Evolutionary conservation across 1,139 yeast genomes (phyloP).

Genomic region (Candida neerlandica): DNA sequence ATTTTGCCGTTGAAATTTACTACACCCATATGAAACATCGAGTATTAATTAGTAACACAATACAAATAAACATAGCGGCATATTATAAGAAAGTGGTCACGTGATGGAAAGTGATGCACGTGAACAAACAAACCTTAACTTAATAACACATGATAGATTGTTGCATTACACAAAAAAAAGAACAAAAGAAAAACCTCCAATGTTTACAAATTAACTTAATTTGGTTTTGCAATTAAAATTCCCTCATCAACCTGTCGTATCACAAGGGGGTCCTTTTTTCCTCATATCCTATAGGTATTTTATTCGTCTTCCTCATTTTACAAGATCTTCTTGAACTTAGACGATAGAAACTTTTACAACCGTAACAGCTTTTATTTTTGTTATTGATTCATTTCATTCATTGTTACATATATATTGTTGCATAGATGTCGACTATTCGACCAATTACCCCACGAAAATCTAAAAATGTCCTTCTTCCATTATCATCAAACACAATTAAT

Average conservation of each 20-base stretch:
- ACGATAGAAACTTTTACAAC: neutral
- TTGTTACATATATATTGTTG: conserved; percentile 3
- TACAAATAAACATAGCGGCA: too few species aligned
- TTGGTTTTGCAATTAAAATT: neutral
- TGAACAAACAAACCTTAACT: neutral
- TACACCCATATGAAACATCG: too few species aligned
- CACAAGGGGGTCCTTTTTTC: too few species aligned
- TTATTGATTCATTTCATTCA: neutral
- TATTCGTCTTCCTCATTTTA: too few species aligned
- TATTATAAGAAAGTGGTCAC: neutral
- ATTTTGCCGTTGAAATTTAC: too few species aligned
- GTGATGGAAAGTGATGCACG: neutral
- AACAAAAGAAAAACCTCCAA: neutral
- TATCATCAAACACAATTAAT: conserved; percentile 10
- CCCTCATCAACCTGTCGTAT: too few species aligned
- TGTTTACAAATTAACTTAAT: neutral
- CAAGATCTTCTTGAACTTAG: too few species aligned
- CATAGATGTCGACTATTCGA: conserved; percentile 6
- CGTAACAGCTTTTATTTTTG: neutral
- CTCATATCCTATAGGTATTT: too few species aligned
- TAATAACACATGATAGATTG: too few species aligned
- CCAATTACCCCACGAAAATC: conserved; percentile 3
- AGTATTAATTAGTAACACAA: too few species aligned
- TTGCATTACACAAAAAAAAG: neutral
- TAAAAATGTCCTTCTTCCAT: conserved; percentile 15